Percentiles rank a stretch among this genome's conserved stretches.
Conservation (phyloP, 805 yeast species). For the Ogataea paradorogensis region DNA sequence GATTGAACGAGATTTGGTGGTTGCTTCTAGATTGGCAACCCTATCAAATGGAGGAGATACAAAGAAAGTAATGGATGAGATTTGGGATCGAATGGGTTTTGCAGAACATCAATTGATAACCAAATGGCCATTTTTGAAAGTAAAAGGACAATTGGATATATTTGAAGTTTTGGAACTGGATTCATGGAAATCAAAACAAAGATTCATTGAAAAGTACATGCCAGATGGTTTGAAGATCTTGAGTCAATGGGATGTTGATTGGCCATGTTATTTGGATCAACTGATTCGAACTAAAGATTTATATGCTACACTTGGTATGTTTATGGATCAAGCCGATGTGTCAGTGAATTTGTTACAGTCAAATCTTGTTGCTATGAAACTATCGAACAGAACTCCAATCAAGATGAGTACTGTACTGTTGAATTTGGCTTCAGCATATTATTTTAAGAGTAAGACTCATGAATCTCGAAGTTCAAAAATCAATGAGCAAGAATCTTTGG, state of each 20-base stretch:
- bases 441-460: constrained; percentile 22
- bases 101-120: constrained; percentile 23
- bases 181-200: constrained; percentile 10
- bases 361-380: constrained; percentile 28
- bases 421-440: constrained; percentile 31
- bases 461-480: constrained; percentile 5
- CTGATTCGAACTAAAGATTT: constrained; percentile 75
- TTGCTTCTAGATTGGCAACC: constrained; percentile 26
- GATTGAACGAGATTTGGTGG: constrained; percentile 30
- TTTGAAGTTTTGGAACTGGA: constrained; percentile 22
- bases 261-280: constrained; percentile 77
- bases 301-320: constrained; percentile 65
- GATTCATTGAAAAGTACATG: constrained; percentile 24
- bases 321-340: constrained; percentile 33
- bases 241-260: constrained; percentile 38
- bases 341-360: constrained; percentile 27
- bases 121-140: constrained; percentile 21
- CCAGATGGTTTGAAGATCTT: constrained; percentile 20
- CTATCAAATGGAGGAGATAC: constrained; percentile 16
- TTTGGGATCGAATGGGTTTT: constrained; percentile 27
- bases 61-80: constrained; percentile 16
- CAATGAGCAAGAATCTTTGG: constrained; percentile 4
- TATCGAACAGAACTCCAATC: constrained; percentile 19
- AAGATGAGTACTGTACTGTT: constrained; percentile 22
- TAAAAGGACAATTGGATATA: constrained; percentile 9